phyloP scores from a whole-genome alignment of 192 early-diverging fungal genomes.

The Dissophora globulifera region DNA sequence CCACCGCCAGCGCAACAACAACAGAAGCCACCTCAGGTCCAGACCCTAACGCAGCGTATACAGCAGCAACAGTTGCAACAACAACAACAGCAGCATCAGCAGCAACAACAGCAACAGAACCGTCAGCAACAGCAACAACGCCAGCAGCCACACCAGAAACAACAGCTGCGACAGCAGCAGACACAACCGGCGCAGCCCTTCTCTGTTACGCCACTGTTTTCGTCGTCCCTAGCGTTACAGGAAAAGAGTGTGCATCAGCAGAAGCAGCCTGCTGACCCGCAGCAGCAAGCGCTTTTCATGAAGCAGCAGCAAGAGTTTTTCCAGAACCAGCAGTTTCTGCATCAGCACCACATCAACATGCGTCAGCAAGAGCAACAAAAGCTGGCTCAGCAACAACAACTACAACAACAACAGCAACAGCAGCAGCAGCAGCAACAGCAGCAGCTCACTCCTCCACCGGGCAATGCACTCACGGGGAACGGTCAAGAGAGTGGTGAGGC shows the following conservation, averaged over 20 bases:
- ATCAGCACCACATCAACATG: slow-evolving; percentile 41
- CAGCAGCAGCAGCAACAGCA: slow-evolving; percentile 12
- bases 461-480: no score
- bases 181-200: slow-evolving; percentile 28
- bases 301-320: slow-evolving; percentile 28
- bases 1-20: no score
- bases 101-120: slow-evolving; percentile 19
- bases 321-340: slow-evolving; percentile 43
- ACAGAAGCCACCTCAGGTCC: not conserved
- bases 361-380: slow-evolving; percentile 33
- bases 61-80: slow-evolving; percentile 4
- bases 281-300: slow-evolving; percentile 14
- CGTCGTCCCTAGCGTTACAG: slow-evolving; percentile 32
- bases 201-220: slow-evolving; percentile 38
- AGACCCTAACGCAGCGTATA: no score
- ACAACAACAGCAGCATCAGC: slow-evolving; percentile 7
- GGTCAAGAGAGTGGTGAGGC: no score
- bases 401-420: slow-evolving; percentile 19
- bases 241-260: slow-evolving; percentile 20
- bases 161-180: slow-evolving; percentile 8
- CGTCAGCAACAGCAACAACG: slow-evolving; percentile 13
- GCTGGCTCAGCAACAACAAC: slow-evolving; percentile 35
- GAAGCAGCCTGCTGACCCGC: not conserved
- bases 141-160: slow-evolving; percentile 5
- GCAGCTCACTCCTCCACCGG: not conserved